Evolutionary conservation across 176 grass and related monocot genomes (phyloP).

Genomic region (Otatea glauca): DNA sequence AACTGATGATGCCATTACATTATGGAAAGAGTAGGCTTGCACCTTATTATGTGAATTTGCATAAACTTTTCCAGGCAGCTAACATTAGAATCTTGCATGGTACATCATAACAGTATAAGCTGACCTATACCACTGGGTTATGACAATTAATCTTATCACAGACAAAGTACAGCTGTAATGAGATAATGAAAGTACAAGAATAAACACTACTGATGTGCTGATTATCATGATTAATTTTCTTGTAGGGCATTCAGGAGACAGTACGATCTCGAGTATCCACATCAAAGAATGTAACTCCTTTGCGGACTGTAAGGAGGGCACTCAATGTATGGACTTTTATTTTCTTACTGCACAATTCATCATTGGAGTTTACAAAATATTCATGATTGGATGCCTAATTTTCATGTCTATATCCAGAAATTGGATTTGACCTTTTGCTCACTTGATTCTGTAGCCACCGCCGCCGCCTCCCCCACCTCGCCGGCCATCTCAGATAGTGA

Average conservation of each 20-base stretch:
- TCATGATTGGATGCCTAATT: slow-evolving; percentile 2
- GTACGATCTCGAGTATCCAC: slow-evolving; percentile 11
- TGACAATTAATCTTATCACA: neutral
- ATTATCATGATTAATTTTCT: slow-evolving; percentile 28
- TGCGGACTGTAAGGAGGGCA: slow-evolving; percentile 30
- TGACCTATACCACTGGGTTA: slow-evolving; percentile 14
- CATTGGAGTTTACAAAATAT: slow-evolving; percentile 19
- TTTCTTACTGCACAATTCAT: neutral
- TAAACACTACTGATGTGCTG: neutral
- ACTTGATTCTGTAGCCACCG: slow-evolving; percentile 50
- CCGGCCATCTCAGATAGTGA: slow-evolving; percentile 27
- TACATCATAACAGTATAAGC: slow-evolving; percentile 6
- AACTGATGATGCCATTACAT: neutral
- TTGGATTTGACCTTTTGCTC: slow-evolving; percentile 6
- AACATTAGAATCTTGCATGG: slow-evolving; percentile 4
- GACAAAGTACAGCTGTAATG: slow-evolving; percentile 1
- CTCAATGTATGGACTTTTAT: slow-evolving; percentile 48
- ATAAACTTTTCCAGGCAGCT: neutral
- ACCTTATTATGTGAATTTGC: slow-evolving; percentile 1
- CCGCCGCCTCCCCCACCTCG: slow-evolving; percentile 37
- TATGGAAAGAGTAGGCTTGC: neutral
- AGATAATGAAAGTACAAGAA: neutral
- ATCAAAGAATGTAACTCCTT: slow-evolving; percentile 38
- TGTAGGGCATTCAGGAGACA: slow-evolving; percentile 43
- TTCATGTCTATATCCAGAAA: neutral